Base-by-base conservation (phyloP, 352 stramenopile genomes). In the Phytophthora litchii region DNA sequence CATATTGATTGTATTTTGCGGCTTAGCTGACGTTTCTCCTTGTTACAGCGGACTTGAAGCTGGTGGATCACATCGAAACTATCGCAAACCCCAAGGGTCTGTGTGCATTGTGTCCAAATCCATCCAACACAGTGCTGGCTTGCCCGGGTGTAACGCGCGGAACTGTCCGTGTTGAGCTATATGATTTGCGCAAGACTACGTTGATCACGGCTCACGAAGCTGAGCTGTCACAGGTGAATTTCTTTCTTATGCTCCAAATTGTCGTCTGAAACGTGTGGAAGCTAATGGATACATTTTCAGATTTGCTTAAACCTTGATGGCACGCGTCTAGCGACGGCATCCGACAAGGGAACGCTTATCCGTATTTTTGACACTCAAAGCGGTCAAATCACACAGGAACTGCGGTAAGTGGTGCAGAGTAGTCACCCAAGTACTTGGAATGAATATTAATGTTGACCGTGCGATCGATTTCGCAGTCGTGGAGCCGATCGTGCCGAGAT, bases 51-150 rank as follows among this genome's bases (percentile, higher is more conserved):
- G 97, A 99, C 74, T 76, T 99, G 49, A 96, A 97, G 71, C 71
- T 99, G 12, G 80, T 99, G 45, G 96, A 99, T 60, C 97, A 98
- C 73, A 98, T 99, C 32, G 96, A 99, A 67, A 99, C 97, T n/a
- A 89, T 98, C n/a, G 83, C 96, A 10, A 99, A 99, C 81, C 93
- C 96, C 4, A 91, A 95, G 55, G 97, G 97, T 6, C 74, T 99
- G 12, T 88, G 97, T 25, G 91, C 95, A 20, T 68, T 99, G 27
- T 98, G 91, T 53, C 95, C 59, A 51, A 99, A 86, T 72, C 92
- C 75, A 31, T 89, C 74, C 23, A 96, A 97, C 67, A 98, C 96
- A 49, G 97, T 99, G 20, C 78, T 99, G 38, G 97, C 96, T 1
- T 99, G 96, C 62, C 97, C 97, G 0, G 95, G 92, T 41, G 89